Percentiles rank a stretch among this genome's conserved stretches.
phyloP scores from a whole-genome alignment of 2,329 filamentous ascomycete species.

The Pestalotiopsis fici region DNA sequence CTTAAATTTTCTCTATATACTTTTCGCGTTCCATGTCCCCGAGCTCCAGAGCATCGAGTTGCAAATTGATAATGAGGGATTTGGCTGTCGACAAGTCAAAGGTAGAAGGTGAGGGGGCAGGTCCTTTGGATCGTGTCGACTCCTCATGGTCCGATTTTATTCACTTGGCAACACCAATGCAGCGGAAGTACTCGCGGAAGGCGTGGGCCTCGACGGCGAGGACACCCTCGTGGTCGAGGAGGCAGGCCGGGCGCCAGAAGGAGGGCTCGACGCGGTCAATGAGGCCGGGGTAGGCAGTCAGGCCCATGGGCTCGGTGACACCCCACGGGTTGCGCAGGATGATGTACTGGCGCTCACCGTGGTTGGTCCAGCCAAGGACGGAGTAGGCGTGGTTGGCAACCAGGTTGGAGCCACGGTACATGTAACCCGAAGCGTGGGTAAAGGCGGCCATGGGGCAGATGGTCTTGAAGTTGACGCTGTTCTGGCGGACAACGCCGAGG shows the following conservation, averaged over 20 bases:
- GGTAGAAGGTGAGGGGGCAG: not conserved
- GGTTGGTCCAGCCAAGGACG: slow-evolving; percentile 36
- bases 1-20: not conserved
- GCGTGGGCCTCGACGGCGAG: slow-evolving; percentile 35
- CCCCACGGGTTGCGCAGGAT: slow-evolving; percentile 46
- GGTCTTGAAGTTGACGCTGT: slow-evolving; percentile 43
- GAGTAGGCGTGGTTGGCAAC: slow-evolving; percentile 48
- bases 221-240: slow-evolving; percentile 37
- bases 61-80: not conserved
- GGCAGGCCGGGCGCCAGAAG: slow-evolving; percentile 36
- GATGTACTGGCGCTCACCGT: slow-evolving; percentile 39
- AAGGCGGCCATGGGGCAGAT: slow-evolving; percentile 43
- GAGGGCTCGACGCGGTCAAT: slow-evolving; percentile 37
- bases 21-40: not conserved
- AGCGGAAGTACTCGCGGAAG: slow-evolving; percentile 38
- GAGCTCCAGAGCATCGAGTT: not conserved
- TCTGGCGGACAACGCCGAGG: slow-evolving; percentile 37
- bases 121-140: not conserved
- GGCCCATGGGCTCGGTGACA: slow-evolving; percentile 40
- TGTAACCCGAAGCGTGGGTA: slow-evolving; percentile 38
- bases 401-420: slow-evolving; percentile 40
- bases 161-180: slow-evolving; percentile 29
- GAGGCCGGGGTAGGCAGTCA: slow-evolving; percentile 39
- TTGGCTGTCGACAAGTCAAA: not conserved
- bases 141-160: not conserved